These are phyloP conservation scores for Grosmannia penicillata DNA, from an alignment of 2,329 filamentous ascomycete species.

Conservation along the genomic window DNA sequence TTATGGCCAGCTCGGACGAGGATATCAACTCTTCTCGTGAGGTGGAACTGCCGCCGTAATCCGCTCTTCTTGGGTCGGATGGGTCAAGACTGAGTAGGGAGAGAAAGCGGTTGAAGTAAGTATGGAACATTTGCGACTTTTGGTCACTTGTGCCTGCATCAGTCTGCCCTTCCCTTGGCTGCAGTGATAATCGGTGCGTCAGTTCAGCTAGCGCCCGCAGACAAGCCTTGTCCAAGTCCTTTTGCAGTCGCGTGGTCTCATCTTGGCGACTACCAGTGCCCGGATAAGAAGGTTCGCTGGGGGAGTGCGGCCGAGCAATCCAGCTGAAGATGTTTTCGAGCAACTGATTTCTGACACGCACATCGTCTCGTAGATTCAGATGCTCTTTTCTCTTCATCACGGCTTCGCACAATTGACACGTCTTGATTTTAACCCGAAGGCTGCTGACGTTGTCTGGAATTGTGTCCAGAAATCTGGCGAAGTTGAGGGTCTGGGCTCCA, in stretches of 20 bases:
- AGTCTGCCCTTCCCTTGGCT: conserved; percentile 48
- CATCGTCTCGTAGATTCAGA: conserved; percentile 52
- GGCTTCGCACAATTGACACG: conserved; percentile 51
- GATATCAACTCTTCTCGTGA: conserved; percentile 38
- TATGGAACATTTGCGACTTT: conserved; percentile 57
- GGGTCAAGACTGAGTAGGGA: conserved; percentile 47
- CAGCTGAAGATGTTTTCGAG: conserved; percentile 54
- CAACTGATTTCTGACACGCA: conserved; percentile 53
- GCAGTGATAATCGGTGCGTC: conserved; percentile 50
- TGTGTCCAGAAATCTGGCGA: conserved; percentile 51
- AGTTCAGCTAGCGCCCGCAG: conserved; percentile 50
- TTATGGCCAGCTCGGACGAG: conserved; percentile 49
- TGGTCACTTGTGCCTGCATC: conserved; percentile 53
- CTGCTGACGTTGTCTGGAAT: conserved; percentile 39
- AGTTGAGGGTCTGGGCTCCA: conserved; percentile 47
- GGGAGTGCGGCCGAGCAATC: conserved; percentile 47
- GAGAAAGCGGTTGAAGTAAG: conserved; percentile 56
- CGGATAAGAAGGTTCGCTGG: conserved; percentile 27
- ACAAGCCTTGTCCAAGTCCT: conserved; percentile 51
- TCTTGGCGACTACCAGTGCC: conserved; percentile 30
- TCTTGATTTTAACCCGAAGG: conserved; percentile 51
- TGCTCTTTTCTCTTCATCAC: conserved; percentile 53
- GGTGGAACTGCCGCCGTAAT: conserved; percentile 21
- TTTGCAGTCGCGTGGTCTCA: conserved; percentile 42
- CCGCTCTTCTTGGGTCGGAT: conserved; percentile 25